These are phyloP conservation scores for Spathaspora arborariae DNA, from an alignment of 805 yeast genomes.

Conservation along the genomic window DNA sequence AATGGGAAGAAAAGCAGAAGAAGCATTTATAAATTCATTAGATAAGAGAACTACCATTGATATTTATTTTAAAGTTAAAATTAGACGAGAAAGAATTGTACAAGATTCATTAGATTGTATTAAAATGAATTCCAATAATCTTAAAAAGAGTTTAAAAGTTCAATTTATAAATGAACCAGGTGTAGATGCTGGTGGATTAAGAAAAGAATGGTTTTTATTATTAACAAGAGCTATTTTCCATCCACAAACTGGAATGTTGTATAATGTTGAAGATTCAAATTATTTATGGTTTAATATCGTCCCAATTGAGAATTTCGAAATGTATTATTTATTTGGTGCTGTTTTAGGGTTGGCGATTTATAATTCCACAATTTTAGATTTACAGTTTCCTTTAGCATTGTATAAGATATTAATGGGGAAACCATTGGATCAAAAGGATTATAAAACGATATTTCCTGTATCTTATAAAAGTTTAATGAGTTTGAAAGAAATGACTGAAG, in stretches of 20 bases:
- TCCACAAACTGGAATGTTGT: conserved; percentile 65
- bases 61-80: conserved; percentile 63
- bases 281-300: conserved; percentile 70
- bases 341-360: conserved; percentile 87
- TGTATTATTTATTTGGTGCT: conserved; percentile 78
- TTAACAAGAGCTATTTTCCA: conserved; percentile 67
- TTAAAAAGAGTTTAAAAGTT: conserved; percentile 71
- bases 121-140: conserved; percentile 50
- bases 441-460: conserved; percentile 63
- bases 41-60: conserved; percentile 59
- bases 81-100: conserved; percentile 64
- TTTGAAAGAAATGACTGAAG: conserved; percentile 21
- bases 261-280: conserved; percentile 63
- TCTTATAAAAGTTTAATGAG: conserved; percentile 41
- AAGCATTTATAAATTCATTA: conserved; percentile 75
- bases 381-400: conserved; percentile 69
- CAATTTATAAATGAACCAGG: conserved; percentile 90
- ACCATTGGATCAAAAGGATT: conserved; percentile 60
- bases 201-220: conserved; percentile 89
- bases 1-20: conserved; percentile 87
- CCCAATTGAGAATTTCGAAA: conserved; percentile 43
- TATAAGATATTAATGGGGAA: conserved; percentile 68
- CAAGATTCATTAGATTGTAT: conserved; percentile 71
- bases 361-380: conserved; percentile 81
- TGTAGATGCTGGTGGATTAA: conserved; percentile 91